Evolutionary conservation across 2,329 filamentous ascomycete species (phyloP), one percentile per base, ranked within the genome.

Genomic region (Arthrobotrys conoides): DNA sequence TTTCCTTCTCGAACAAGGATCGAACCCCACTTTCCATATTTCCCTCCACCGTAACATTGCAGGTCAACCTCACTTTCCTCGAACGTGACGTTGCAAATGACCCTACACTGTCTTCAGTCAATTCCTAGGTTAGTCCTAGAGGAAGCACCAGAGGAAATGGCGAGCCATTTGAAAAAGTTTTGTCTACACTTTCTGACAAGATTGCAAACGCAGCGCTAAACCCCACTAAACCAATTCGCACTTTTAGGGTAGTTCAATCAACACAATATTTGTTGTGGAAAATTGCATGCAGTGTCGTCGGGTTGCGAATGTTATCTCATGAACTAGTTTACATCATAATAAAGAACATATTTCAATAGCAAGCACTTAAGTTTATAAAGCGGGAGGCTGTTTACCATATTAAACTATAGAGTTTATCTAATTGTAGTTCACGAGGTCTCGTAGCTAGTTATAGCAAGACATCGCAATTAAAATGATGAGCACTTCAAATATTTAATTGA

Each of bases 61-160:
- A 53, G 46, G 48, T 51, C 18, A 51, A 51, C 48, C 44, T 65
- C 70, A 75, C 64, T 75, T 69, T 75, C 64, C 63, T 69, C 71
- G 44, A 75, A 75, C 63, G 71, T 75, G 67, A 64, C 71, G 67
- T 75, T 59, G 71, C 71, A 75, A 66, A 41, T 14, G 70, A 44
- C 57, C 57, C 57, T 36, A 38, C 38, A 48, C 22, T 33, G 6
- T 36, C 24, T 38, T 30, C 38, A 48, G 38, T 48, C 9, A 14
- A 65, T 20, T 4, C 18, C 24, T 16, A 9, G 27, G 2, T 20
- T 4, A 16, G 38, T 44, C 5, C 18, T 59, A 5, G 10, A 14
- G n/a, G 10, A 10, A 18, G 5, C 1, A n/a, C 18, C 16, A 24
- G 30, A 30, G 4, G 2, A 41, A 41, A n/a, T 41, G 38, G 3